These are phyloP conservation scores for Penicillium expansum DNA, from an alignment of 2,329 filamentous ascomycete species.

Conservation along the genomic window DNA sequence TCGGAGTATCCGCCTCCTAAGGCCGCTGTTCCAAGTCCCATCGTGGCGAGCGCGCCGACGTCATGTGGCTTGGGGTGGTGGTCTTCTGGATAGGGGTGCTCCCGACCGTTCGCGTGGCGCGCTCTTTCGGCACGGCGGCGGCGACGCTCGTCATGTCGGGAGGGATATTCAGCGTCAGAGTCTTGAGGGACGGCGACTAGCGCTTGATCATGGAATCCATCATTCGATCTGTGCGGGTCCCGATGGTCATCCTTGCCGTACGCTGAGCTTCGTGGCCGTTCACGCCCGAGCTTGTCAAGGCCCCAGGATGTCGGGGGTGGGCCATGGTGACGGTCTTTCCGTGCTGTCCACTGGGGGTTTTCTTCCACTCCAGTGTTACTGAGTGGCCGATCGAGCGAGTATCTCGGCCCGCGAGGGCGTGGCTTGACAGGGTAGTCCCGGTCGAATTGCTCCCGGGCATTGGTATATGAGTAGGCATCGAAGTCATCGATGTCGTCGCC, in stretches of 20 bases:
- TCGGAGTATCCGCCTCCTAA: constrained; percentile 38
- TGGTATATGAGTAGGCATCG: constrained; percentile 49
- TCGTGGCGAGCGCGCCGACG: constrained; percentile 15
- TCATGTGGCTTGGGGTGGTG: constrained; percentile 20
- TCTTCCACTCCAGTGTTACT: constrained; percentile 43
- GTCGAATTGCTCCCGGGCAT: constrained; percentile 47
- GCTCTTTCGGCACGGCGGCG: constrained; percentile 36
- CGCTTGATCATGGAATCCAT: constrained; percentile 42
- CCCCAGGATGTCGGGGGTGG: constrained; percentile 41
- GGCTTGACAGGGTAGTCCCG: constrained; percentile 43
- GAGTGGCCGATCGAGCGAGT: constrained; percentile 34
- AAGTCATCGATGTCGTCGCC: constrained; percentile 42
- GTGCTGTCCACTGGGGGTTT: constrained; percentile 25
- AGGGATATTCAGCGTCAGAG: constrained; percentile 43
- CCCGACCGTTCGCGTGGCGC: constrained; percentile 21
- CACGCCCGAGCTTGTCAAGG: constrained; percentile 36
- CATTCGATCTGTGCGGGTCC: constrained; percentile 38
- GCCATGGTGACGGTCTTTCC: constrained; percentile 32
- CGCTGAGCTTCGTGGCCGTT: constrained; percentile 25
- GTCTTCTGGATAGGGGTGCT: constrained; percentile 21
- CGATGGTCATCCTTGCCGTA: constrained; percentile 33
- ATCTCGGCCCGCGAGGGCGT: constrained; percentile 27
- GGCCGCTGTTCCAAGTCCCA: constrained; percentile 38
- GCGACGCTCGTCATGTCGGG: constrained; percentile 45
- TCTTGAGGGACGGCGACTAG: constrained; percentile 50